Conservation (phyloP, 129 eudicot genomes). For the Chrysanthemum makinoi region DNA sequence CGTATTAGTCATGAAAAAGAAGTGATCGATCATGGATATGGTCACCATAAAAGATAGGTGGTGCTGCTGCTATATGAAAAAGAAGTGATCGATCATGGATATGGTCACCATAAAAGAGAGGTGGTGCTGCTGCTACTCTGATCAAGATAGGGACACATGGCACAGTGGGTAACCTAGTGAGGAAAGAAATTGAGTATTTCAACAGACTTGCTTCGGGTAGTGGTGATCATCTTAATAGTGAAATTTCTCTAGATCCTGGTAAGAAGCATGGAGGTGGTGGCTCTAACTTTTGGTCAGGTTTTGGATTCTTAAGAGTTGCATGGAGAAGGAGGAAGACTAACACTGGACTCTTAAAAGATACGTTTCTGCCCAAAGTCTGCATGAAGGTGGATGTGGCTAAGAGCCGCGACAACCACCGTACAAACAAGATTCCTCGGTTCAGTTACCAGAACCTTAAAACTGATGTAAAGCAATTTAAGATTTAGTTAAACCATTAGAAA, state of each 20-base stretch:
- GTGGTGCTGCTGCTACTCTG: constrained; percentile 31
- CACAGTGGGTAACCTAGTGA: constrained; percentile 74
- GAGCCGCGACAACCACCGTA: constrained; percentile 16
- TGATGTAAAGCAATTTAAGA: constrained; percentile 27
- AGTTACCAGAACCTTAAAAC: constrained; percentile 55
- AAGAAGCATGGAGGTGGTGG: constrained; percentile 21
- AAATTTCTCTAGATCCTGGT: constrained; percentile 16
- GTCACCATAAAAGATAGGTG: too few species aligned
- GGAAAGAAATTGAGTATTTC: constrained; percentile 74
- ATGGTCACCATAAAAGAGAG: constrained; percentile 25
- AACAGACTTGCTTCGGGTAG: constrained; percentile 32
- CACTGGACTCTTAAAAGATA: constrained; percentile 35
- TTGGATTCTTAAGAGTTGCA: constrained; percentile 33
- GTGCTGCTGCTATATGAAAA: too few species aligned
- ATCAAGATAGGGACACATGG: constrained; percentile 70
- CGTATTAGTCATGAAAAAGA: too few species aligned
- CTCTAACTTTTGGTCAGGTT: constrained; percentile 36
- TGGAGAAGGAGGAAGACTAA: constrained; percentile 41
- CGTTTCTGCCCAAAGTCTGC: constrained; percentile 44
- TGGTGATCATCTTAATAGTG: constrained; percentile 7
- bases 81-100: too few species aligned
- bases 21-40: too few species aligned
- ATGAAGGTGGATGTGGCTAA: constrained; percentile 51
- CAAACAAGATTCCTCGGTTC: constrained; percentile 41
- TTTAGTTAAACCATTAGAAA: background rate